Percentiles rank a stretch among this genome's conserved stretches.
Evolutionary conservation across 2,329 filamentous ascomycete genomes (phyloP).

Genomic region (Ophiostoma perfectum): DNA sequence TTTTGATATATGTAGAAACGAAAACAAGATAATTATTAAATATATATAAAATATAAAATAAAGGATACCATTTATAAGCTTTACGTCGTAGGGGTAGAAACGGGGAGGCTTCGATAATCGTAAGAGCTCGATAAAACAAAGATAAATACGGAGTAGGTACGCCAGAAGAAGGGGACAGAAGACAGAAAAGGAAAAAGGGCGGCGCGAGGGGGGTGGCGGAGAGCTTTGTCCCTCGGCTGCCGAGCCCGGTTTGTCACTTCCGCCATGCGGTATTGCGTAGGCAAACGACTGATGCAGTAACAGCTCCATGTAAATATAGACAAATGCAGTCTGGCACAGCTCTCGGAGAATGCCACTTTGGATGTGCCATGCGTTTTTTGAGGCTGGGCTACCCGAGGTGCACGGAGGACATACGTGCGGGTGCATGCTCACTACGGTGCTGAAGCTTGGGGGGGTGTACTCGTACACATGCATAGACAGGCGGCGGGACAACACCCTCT

Average conservation of each 20-base stretch:
- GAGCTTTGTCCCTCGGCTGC: conserved; percentile 15
- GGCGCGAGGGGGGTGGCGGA: neutral
- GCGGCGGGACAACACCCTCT: neutral
- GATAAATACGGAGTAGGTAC: neutral
- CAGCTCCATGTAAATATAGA: neutral
- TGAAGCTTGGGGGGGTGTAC: neutral
- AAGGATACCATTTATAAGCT: neutral
- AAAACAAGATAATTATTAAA: neutral
- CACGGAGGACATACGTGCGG: neutral
- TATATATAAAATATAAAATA: neutral
- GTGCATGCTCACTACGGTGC: neutral
- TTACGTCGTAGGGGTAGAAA: neutral
- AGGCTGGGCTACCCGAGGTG: neutral
- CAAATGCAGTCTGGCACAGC: neutral
- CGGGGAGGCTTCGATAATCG: neutral
- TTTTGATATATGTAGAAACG: neutral
- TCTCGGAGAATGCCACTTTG: conserved; percentile 6
- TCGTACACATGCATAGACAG: too few species aligned
- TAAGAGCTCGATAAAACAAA: conserved; percentile 3
- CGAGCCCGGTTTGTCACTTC: conserved; percentile 14
- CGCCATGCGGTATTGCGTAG: conserved; percentile 7
- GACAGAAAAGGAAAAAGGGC: neutral
- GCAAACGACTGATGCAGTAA: neutral
- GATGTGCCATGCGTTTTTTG: neutral
- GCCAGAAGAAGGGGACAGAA: neutral